Base-by-base conservation (phyloP, 1,284 basidiomycete species). In the Cryptococcus sp. region DNA sequence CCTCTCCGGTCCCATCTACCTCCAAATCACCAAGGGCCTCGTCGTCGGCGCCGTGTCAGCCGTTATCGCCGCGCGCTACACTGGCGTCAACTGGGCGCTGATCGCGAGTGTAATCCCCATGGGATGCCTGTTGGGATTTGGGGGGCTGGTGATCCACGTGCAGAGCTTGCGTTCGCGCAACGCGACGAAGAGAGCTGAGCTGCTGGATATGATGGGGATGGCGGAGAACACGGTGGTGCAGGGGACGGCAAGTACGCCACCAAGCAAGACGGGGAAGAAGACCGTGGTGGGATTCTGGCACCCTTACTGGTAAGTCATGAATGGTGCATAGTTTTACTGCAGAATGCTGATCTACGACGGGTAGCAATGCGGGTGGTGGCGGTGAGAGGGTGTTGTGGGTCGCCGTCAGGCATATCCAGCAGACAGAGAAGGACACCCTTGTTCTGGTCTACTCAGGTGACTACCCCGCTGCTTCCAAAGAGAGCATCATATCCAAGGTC, bases 381-480 rank as follows among this genome's bases (percentile, higher is more conserved):
- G 96, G 96, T 0, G 95, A 98, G 77, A 84, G 94, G 1, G 95
- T 99, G 0, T 79, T 99, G 0, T 99, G 93, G 92, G 87, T 90
- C 1, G 94, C 93, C 0, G 83, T 98, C 20, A 81, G 86, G 0
- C 82, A 85, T 62, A 80, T 92, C 35, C 94, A 97, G 69, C 80
- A 82, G 13, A 80, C 81, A n/a, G 82, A 91, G 55, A 83, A 84
- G 1, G 79, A 88, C 53, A 74, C 87, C 9, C 75, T 96, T n/a
- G 85, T 82, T 48, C 83, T 92, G 7, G 85, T 99, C 28, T 99
- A 98, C 76, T 93, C 87, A 24, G 95, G 96, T 4, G 93, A 97
- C 71, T 76, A 70, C 49, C 79, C 81, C 0, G 83, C 85, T 56
- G 85, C 85, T 0, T 84, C 86, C 2, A 97, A 97, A 73, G 82